Base-by-base conservation (phyloP, 2,329 filamentous ascomycete species). In the Sporothrix brunneoviolacea region DNA sequence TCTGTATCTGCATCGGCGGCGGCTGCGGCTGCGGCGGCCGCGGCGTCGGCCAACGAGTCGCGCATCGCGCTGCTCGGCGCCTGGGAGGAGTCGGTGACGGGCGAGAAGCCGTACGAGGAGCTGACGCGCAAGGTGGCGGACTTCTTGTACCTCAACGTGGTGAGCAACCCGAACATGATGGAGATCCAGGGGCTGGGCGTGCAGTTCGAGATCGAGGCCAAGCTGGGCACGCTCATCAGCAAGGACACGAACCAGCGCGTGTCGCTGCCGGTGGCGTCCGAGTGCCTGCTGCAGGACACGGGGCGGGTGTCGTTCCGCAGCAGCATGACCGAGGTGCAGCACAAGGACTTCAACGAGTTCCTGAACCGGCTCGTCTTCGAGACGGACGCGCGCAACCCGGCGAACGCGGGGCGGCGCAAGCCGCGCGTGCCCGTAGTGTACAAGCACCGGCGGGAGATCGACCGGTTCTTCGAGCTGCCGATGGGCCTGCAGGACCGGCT, bases 171-270 rank as follows among this genome's bases (percentile, higher is more conserved):
- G n/a, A 80, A 87, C 57, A 74, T 83, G 33, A 76, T 76, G 28
- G 81, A 86, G 58, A 77, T 86, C 18, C 67, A 72, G 15, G 77
- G 77, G 46, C 75, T 79, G 15, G 82, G 81, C 7, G 84, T 90
- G 13, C 79, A 88, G 54, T 83, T 96, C 48, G 93, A 98, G 67
- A 87, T 98, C 49, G 93, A 98, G 69, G 93, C 90, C 9, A 97
- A 97, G 66, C 74, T 97, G 42, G 93, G 93, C 16, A 84, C 82
- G 22, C 75, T 97, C 13, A 79, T 91, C 51, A 83, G 88, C 64
- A 82, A 81, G 62, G 79, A 84, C 54, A 86, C 81, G 7, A 80
- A 84, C 51, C 74, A 83, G 41, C 78, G 88, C n/a, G 70, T 91
- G 22, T 70, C 77, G 9, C 68, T 91, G 9, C 80, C 81, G 6